Evolutionary conservation across 2,329 filamentous ascomycete species (phyloP), one percentile per base, ranked within the genome.

Genomic region (Fusarium sp.): DNA sequence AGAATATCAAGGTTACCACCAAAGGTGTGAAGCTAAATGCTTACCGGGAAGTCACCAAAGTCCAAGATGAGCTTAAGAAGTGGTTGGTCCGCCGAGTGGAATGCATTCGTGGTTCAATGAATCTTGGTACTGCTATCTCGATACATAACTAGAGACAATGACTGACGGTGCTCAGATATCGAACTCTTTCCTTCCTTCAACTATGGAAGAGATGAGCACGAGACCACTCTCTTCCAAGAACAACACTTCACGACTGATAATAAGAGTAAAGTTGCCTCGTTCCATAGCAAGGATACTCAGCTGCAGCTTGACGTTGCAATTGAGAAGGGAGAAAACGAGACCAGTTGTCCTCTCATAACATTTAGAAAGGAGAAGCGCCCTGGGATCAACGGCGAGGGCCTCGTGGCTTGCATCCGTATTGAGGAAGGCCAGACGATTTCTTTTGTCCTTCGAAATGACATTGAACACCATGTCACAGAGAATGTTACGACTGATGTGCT

Each of bases 141-240:
- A 20, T 2, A 39, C 8, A 13, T 18, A 42, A 45, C 30, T 28
- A 8, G 35, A 48, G 22, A n/a, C 20, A 10, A 45, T 50, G 38
- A 28, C 42, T 72, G 53, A 75, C 60, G 5, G 13, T 66, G 87
- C 4, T n/a, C 32, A 75, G 89, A 93, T 53, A 84, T 94, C 14
- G 91, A 94, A 73, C 84, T 94, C 18, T 94, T 94, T 73, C 93
- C 93, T 2, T 90, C 91, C 3, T 93, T 94, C 79, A 89, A 91
- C 73, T 95, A 94, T 78, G 92, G 91, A 8, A 85, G 85, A 55
- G 89, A 91, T 51, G 72, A 85, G 3, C 92, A 94, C 78, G 87
- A 82, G 6, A 91, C 90, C 8, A 87, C 87, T 6, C 85, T 93
- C 32, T 78, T 87, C 15, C 84, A 87, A 66, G 80, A 83, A 1